These are phyloP conservation scores for Lolium rigidum DNA, from an alignment of 176 grass and related monocot genomes.

Conservation along the genomic window DNA sequence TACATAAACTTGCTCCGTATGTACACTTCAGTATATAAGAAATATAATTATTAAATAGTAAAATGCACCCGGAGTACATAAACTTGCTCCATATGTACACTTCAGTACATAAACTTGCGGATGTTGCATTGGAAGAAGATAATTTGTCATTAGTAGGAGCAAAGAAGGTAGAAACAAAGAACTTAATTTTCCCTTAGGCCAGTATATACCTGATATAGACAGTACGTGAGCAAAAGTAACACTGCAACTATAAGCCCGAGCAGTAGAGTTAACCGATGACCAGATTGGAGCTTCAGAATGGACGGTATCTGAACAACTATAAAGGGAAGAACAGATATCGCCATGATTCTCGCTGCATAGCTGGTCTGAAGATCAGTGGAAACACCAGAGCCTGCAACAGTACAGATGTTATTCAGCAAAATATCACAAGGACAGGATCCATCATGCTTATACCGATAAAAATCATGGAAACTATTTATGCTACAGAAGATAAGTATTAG, in stretches of 20 bases:
- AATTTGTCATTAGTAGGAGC: slow-evolving; percentile 9
- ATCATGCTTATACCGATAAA: neutral
- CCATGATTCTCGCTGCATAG: slow-evolving; percentile 88
- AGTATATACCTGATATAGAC: slow-evolving; percentile 85
- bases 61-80: neutral
- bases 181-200: neutral
- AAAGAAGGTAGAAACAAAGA: slow-evolving; percentile 8
- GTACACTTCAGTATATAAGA: neutral
- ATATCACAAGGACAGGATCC: slow-evolving; percentile 7
- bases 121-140: neutral
- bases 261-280: slow-evolving; percentile 61
- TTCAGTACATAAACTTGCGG: neutral
- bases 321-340: slow-evolving; percentile 83
- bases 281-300: slow-evolving; percentile 77
- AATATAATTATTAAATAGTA: neutral
- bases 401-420: slow-evolving; percentile 27
- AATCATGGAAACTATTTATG: slow-evolving; percentile 5
- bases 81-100: neutral
- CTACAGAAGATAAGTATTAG: neutral
- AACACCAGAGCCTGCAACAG: slow-evolving; percentile 74
- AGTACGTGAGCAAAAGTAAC: slow-evolving; percentile 75
- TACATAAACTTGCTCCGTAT: neutral
- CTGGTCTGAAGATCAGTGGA: slow-evolving; percentile 81
- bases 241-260: slow-evolving; percentile 64
- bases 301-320: slow-evolving; percentile 83